Evolutionary conservation across 768 basidiomycete genomes (phyloP), one percentile per base, ranked within the genome.

Genomic region (Thelephora aurantiotincta): DNA sequence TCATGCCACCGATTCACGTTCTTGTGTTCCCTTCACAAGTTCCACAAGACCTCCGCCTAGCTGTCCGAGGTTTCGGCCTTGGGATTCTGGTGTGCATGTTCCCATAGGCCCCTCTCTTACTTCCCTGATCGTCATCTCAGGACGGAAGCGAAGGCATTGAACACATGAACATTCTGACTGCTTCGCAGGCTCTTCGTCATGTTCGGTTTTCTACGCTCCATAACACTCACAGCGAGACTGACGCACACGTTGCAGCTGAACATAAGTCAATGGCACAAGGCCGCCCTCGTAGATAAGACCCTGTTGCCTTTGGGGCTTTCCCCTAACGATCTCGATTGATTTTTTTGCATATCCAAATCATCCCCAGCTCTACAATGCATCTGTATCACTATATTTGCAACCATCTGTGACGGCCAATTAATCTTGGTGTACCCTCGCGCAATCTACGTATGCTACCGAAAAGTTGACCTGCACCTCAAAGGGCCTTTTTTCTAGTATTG

Each of bases 101-200:
- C 43, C 26, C 43, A 35, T 19, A 44, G 33, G 11, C 35, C 43
- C 33, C 16, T 14, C 3, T 44, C 43, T 44, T 47, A 23, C 43
- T n/a, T 43, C 38, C 42, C 23, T 41, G 33, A 46, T 2, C 43
- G 33, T 33, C 37, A 30, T 26, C 11, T 33, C n/a, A 41, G 51
- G 34, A 51, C 42, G 68, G 68, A 68, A 72, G 20, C 71, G 65
- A 23, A 66, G 74, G 18, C 61, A 57, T 35, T 51, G 77, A 85
- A 52, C 81, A 88, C 54, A 87, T 89, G 83, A 83, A 88, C 56
- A 62, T 89, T 18, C 56, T 89, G 12, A 69, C 80, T 7, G 65
- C 65, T 11, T 44, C 58, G 3, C 78, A 82, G 36, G 82, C 82
- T 11, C 55, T 68, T 14, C 64, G 64, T 34, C 80, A 86, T 58